Base-by-base conservation (phyloP, 805 yeast genomes). In the Citeromyces nyonsensis region DNA sequence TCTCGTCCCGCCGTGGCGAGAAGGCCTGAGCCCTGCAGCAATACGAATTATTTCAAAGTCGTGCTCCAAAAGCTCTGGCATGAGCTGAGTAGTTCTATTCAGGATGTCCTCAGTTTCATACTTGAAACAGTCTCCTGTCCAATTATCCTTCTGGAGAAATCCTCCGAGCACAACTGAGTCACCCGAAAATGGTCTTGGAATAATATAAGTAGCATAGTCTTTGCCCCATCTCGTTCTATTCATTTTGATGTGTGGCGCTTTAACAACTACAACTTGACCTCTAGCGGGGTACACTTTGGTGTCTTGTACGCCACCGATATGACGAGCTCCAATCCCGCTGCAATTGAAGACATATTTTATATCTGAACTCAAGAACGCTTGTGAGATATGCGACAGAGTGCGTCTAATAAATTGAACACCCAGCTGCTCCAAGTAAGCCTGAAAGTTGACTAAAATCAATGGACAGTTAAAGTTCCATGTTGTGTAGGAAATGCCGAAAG, bases 401-500 rank as follows among this genome's bases (percentile, higher is more conserved):
- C 50, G 44, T 37, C 71, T 61, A 6, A 48, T 37, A 37, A 77
- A 72, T 1, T 37, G 43, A n/a, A 77, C 75, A 1, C 83, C 83
- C 24, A 45, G 38, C 3, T 46, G 28, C 25, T 48, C 50, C 33
- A 79, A 52, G 39, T 66, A 64, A 2, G 44, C 38, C 35, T 60
- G 51, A 35, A 81, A 49, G 34, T 59, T 64, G 29, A 48, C 45
- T 27, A 79, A 50, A 45, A 77, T 75, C 29, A 57, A 51, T 1
- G 88, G 86, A 42, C 84, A 68, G 49, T 77, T 74, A 61, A 80
- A 78, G 46, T 73, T 73, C 77, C 78, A 77, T 3, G 83, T 61
- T 10, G 57, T 55, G 48, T 66, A 73, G 4, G 44, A 45, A 32
- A 75, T 61, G 9, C 85, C 93, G 43, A 51, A 74, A 7, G 41